Evolutionary conservation across 225 moss, liverwort and hornwort genomes (phyloP), one percentile per base, ranked within the genome.

Genomic region (Anthoceros angustus): DNA sequence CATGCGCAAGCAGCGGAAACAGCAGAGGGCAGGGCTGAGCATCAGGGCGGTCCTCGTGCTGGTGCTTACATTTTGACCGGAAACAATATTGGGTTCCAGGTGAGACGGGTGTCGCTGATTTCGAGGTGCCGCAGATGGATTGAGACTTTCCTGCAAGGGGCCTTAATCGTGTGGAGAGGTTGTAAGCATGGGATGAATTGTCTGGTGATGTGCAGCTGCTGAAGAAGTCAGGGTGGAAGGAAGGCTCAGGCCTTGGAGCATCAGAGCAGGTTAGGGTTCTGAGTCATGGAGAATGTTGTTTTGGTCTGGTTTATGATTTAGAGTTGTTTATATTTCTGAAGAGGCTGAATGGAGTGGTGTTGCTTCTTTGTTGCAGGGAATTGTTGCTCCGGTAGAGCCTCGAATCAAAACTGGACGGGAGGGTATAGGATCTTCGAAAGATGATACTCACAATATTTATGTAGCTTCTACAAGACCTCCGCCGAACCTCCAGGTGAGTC

Each of bases 211-310:
- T 1, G 32, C 85, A 98, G 95, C 69, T 98, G 64, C 74, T 79
- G 70, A 83, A 80, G 70, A 78, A 77, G 73, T 91, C 95, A 14
- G 91, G 95, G 64, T 98, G 95, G 95, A 91, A 87, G 74, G 86
- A 91, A 69, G 95, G 94, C 25, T 79, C 88, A 41, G 95, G 95
- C 38, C 86, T 91, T 61, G 95, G 95, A 25, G 74, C 74, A 41
- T 68, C 74, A 39, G 87, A 98, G 72, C 95, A 87, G 90, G 87
- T 78, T 43, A 21, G 50, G 8, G 43, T 12, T 38, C 43, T 42
- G 63, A 25, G 43, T 9, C 7, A 23, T 48, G 48, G 49, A 55
- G 42, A 42, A 39, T 23, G 7, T 15, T 55, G 11, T n/a, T n/a
- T n/a, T n/a, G 45, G 11, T 46, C 45, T 46, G 12, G 11, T 46